phyloP scores from a whole-genome alignment of 306 rosid genomes.

The Bauhinia variegata region DNA sequence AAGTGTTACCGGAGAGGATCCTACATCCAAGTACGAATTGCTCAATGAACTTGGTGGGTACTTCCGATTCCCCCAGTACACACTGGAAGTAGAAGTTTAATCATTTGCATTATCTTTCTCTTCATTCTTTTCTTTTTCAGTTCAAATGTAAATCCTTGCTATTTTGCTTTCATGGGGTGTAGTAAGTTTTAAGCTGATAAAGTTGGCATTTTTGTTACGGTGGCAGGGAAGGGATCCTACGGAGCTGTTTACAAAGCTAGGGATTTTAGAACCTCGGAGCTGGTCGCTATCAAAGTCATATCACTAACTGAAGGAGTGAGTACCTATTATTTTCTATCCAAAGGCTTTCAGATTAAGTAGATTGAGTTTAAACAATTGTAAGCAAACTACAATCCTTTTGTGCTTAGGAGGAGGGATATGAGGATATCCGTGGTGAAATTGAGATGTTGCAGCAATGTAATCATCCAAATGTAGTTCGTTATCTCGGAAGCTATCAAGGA shows the following conservation, averaged over 20 bases:
- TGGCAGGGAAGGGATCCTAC: slow-evolving; percentile 94
- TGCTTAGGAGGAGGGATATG: slow-evolving; percentile 94
- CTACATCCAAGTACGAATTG: slow-evolving; percentile 82
- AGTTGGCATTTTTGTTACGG: background rate
- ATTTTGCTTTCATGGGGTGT: background rate
- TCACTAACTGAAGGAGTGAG: slow-evolving; percentile 91
- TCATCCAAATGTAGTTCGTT: slow-evolving; percentile 98
- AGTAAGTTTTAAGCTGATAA: slow-evolving; percentile 3
- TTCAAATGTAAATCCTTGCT: background rate
- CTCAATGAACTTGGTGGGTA: slow-evolving; percentile 93
- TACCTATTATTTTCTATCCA: slow-evolving; percentile 6
- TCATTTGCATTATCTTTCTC: background rate
- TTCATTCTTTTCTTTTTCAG: background rate
- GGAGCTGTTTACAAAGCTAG: slow-evolving; percentile 98
- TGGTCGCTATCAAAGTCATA: slow-evolving; percentile 95
- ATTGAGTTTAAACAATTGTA: slow-evolving; percentile 29
- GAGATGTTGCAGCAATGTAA: slow-evolving; percentile 98
- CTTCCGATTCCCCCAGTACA: background rate
- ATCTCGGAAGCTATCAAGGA: slow-evolving; percentile 98
- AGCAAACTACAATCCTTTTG: slow-evolving; percentile 29
- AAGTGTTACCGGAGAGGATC: slow-evolving; percentile 89
- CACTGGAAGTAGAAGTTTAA: background rate
- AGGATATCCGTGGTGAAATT: slow-evolving; percentile 96
- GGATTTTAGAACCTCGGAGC: slow-evolving; percentile 84
- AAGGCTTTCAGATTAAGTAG: background rate